A percentile compares a stretch with the other conserved stretches of the same genome.
These are phyloP conservation scores for Paramecium primaurelia DNA, from an alignment of 73 alveolate genomes.

Conservation along the genomic window DNA sequence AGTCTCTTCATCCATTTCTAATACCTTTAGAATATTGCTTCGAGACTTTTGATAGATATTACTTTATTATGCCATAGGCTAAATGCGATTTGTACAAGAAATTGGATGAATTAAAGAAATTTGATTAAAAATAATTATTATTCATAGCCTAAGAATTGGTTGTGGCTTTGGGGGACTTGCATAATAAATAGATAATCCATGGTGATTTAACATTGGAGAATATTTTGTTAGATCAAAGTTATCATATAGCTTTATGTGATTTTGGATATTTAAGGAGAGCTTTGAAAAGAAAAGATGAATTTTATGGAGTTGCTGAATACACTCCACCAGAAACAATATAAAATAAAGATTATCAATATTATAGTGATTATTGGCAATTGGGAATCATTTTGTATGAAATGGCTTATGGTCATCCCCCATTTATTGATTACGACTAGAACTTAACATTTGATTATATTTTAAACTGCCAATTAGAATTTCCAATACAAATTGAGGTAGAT, in stretches of 20 bases:
- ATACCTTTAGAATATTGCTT: not conserved
- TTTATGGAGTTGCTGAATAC: slow-evolving; percentile 16
- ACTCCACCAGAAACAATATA: slow-evolving; percentile 21
- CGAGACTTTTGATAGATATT: not conserved
- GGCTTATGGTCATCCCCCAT: slow-evolving; percentile 37
- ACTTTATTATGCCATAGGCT: not conserved
- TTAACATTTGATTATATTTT: slow-evolving; percentile 15
- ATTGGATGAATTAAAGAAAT: not conserved
- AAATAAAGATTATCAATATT: slow-evolving; percentile 5
- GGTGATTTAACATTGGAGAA: slow-evolving; percentile 11
- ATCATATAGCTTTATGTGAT: slow-evolving; percentile 14
- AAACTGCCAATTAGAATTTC: slow-evolving; percentile 29
- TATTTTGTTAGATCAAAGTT: not conserved
- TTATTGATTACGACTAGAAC: not conserved
- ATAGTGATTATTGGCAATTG: slow-evolving; percentile 38
- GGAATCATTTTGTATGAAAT: slow-evolving; percentile 25
- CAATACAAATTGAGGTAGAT: not conserved
- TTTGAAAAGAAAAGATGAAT: not conserved
- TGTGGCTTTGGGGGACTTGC: not conserved
- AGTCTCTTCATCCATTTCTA: not conserved
- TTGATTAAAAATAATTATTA: not conserved
- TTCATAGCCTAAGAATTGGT: slow-evolving; percentile 8
- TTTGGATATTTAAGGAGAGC: not conserved
- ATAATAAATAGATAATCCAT: not conserved
- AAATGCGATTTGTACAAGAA: slow-evolving; percentile 5